phyloP scores from a whole-genome alignment of 371 early-diverging fungal genomes.

The Mucor racemosus region DNA sequence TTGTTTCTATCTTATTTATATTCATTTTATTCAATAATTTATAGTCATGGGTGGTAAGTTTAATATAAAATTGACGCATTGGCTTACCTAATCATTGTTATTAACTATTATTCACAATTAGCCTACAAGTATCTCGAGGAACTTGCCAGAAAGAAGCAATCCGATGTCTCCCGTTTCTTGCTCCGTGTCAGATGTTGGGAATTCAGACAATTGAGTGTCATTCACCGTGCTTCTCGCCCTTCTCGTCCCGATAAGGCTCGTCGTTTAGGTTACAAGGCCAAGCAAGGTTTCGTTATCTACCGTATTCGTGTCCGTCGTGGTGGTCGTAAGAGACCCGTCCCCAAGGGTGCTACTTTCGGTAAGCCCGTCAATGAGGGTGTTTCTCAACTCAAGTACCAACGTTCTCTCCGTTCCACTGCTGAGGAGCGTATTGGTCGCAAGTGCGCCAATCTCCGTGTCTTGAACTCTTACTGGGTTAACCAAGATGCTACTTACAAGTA shows the following conservation, averaged over 20 bases:
- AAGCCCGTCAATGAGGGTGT: slow-evolving; percentile 99
- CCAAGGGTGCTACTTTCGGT: slow-evolving; percentile 98
- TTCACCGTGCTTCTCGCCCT: slow-evolving; percentile 97
- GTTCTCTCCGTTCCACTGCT: slow-evolving; percentile 91
- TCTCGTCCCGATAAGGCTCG: slow-evolving; percentile 99
- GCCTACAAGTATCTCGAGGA: slow-evolving; percentile 97
- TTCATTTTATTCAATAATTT: background rate
- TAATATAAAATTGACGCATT: background rate
- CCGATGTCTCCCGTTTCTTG: slow-evolving; percentile 98
- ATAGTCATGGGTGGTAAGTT: slow-evolving; percentile 34
- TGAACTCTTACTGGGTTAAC: slow-evolving; percentile 99
- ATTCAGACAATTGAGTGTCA: slow-evolving; percentile 89
- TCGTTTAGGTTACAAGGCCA: slow-evolving; percentile 99
- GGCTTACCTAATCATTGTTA: slow-evolving; percentile 3
- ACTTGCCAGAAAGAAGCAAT: slow-evolving; percentile 98
- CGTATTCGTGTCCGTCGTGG: slow-evolving; percentile 98
- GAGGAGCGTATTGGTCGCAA: slow-evolving; percentile 98
- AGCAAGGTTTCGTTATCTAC: slow-evolving; percentile 98
- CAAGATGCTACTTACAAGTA: slow-evolving; percentile 98
- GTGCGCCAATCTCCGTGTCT: slow-evolving; percentile 94
- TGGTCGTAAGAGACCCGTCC: slow-evolving; percentile 94
- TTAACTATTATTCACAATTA: background rate
- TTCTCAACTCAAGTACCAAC: slow-evolving; percentile 95
- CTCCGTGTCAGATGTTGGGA: slow-evolving; percentile 98
- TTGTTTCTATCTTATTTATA: background rate